phyloP scores from a whole-genome alignment of 495 filamentous ascomycete species.

The Saxispiralis lemnorum region DNA sequence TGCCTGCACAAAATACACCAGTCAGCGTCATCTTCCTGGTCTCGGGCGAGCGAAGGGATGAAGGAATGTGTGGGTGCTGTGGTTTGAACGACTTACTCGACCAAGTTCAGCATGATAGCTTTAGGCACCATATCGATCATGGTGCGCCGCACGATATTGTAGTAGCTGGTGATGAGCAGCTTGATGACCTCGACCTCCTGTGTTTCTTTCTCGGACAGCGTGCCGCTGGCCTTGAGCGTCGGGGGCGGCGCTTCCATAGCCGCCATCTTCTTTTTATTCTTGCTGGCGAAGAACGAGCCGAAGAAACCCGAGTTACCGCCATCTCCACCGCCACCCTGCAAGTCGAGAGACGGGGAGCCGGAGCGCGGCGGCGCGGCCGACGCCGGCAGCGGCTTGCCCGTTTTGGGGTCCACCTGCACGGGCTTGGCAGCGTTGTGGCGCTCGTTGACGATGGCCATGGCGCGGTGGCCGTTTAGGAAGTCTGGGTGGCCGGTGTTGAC shows the following conservation, averaged over 20 bases:
- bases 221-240: slow-evolving; percentile 82
- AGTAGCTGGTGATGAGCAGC: slow-evolving; percentile 90
- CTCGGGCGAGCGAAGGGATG: background rate
- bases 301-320: slow-evolving; percentile 53
- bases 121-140: slow-evolving; percentile 99
- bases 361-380: slow-evolving; percentile 43
- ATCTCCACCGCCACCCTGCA: slow-evolving; percentile 30
- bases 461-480: slow-evolving; percentile 81
- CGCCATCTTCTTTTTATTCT: slow-evolving; percentile 99
- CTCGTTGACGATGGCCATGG: slow-evolving; percentile 96
- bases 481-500: slow-evolving; percentile 98
- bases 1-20: slow-evolving; percentile 35
- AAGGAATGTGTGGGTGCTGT: too few relatives aligned
- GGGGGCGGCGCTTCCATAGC: slow-evolving; percentile 94
- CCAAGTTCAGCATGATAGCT: slow-evolving; percentile 94
- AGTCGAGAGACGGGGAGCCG: slow-evolving; percentile 40
- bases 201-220: slow-evolving; percentile 73
- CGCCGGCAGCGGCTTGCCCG: slow-evolving; percentile 79
- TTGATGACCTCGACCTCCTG: slow-evolving; percentile 98
- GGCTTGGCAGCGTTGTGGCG: slow-evolving; percentile 63
- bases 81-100: slow-evolving; percentile 78
- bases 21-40: too few relatives aligned
- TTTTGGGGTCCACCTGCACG: slow-evolving; percentile 96
- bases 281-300: slow-evolving; percentile 88
- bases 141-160: slow-evolving; percentile 89